Conservation (phyloP, 208 protist genomes). For the Trypanosomatidae sp. region DNA sequence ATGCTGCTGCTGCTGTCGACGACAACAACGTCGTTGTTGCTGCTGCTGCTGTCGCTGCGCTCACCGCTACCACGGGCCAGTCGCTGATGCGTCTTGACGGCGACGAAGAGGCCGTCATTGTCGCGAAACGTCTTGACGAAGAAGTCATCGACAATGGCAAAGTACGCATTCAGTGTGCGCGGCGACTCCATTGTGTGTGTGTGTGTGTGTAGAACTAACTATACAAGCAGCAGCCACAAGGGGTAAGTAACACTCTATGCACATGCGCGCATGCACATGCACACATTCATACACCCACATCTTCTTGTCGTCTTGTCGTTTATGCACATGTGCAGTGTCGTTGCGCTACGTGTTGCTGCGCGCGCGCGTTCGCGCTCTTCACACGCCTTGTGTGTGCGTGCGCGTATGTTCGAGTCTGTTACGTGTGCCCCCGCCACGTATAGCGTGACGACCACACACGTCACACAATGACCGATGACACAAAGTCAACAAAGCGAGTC, state of each 20-base stretch:
- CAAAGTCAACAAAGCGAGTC: slow-evolving; percentile 74
- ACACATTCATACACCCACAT: no score
- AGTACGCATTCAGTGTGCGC: slow-evolving; percentile 55
- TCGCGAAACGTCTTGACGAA: slow-evolving; percentile 82
- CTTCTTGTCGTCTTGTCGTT: no score
- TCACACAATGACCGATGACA: slow-evolving; percentile 83
- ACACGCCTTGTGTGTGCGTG: no score
- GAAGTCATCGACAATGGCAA: slow-evolving; percentile 72
- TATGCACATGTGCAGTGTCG: no score
- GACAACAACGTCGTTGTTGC: not conserved
- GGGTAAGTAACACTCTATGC: not conserved
- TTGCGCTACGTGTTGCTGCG: no score
- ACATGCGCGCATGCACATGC: not conserved
- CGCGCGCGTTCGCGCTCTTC: no score
- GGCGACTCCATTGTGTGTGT: slow-evolving; percentile 33
- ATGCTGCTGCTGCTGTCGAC: not conserved
- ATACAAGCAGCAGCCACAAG: not conserved
- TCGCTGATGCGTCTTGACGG: slow-evolving; percentile 52
- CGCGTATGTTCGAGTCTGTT: no score
- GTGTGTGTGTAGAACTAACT: no score
- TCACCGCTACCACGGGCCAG: no score
- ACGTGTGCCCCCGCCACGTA: no score
- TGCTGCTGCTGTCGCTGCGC: not conserved
- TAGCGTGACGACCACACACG: no score
- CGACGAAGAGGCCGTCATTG: slow-evolving; percentile 47